A percentile compares a stretch with the other conserved stretches of the same genome.
These are phyloP conservation scores for Termitomyces sp. DNA, from an alignment of 768 basidiomycete genomes.

Conservation along the genomic window DNA sequence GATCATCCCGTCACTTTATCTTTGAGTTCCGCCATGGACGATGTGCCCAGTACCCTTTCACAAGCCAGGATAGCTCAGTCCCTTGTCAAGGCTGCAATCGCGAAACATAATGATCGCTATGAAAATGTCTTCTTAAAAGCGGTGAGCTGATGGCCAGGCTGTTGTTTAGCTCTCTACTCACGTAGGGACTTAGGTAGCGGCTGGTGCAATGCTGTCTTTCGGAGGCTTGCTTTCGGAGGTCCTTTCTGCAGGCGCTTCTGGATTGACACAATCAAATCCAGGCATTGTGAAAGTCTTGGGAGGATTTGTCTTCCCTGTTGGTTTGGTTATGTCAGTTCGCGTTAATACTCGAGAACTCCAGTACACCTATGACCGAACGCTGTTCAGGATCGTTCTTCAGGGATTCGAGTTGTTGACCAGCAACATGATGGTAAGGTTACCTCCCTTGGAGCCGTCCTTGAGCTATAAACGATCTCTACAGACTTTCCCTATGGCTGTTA, in stretches of 20 bases:
- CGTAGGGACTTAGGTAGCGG: constrained; percentile 45
- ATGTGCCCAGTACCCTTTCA: constrained; percentile 43
- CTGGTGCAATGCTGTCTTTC: constrained; percentile 73
- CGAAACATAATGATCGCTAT: constrained; percentile 62
- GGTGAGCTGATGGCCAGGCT: constrained; percentile 34
- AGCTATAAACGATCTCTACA: constrained; percentile 20
- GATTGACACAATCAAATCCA: constrained; percentile 50
- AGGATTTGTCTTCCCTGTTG: constrained; percentile 73
- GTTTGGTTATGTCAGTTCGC: constrained; percentile 63
- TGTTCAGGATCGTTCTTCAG: constrained; percentile 65
- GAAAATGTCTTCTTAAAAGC: constrained; percentile 67
- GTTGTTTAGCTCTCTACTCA: neutral
- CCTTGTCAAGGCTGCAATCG: constrained; percentile 55
- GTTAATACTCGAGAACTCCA: neutral
- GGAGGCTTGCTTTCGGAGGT: constrained; percentile 64
- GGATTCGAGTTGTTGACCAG: constrained; percentile 71
- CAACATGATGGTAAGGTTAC: constrained; percentile 62
- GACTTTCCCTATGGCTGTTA: constrained; percentile 68
- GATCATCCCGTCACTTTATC: neutral
- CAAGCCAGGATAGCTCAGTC: constrained; percentile 55
- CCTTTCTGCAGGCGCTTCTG: constrained; percentile 55
- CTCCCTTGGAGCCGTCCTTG: neutral
- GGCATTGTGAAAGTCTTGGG: constrained; percentile 65
- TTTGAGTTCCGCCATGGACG: constrained; percentile 12
- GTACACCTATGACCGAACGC: neutral